phyloP scores from a whole-genome alignment of 139 green algal genomes.

The Microglena sp. region DNA sequence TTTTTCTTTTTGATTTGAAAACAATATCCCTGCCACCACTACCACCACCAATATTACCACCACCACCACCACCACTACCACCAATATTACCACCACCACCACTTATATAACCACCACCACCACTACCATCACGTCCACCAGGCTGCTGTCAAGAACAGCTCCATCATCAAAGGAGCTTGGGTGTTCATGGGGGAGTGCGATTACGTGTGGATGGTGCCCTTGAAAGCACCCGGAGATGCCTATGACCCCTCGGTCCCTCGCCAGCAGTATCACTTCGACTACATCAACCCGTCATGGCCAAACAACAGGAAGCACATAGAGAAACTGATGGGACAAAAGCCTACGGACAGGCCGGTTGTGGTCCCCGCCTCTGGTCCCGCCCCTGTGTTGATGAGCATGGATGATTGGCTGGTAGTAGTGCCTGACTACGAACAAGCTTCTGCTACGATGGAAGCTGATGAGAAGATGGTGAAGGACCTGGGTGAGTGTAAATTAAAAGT shows the following conservation, averaged over 20 bases:
- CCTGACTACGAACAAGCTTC: conserved; percentile 70
- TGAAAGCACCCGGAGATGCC: conserved; percentile 25
- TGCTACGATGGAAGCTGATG: conserved; percentile 63
- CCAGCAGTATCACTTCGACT: conserved; percentile 60
- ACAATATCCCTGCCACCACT: no score
- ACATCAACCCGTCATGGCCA: conserved; percentile 54
- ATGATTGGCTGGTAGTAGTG: conserved; percentile 45
- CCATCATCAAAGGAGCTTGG: conserved; percentile 64
- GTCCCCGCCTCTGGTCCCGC: conserved; percentile 52
- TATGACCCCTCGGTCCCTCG: conserved; percentile 25
- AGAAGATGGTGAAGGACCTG: conserved; percentile 63
- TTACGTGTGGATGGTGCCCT: conserved; percentile 74
- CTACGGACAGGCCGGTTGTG: background rate
- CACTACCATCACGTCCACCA: no score
- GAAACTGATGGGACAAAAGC: conserved; percentile 6
- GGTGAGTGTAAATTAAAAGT: conserved; percentile 30
- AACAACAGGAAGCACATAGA: conserved; percentile 11
- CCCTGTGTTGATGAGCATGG: conserved; percentile 49
- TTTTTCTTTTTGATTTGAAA: no score
- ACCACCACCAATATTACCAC: no score
- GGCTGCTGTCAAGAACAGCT: conserved; percentile 40
- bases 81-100: no score
- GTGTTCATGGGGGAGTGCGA: conserved; percentile 79
- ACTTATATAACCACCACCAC: no score
- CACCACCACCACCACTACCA: no score